Conservation (phyloP, 2,329 filamentous ascomycete species). For the Penicillium sp. region DNA sequence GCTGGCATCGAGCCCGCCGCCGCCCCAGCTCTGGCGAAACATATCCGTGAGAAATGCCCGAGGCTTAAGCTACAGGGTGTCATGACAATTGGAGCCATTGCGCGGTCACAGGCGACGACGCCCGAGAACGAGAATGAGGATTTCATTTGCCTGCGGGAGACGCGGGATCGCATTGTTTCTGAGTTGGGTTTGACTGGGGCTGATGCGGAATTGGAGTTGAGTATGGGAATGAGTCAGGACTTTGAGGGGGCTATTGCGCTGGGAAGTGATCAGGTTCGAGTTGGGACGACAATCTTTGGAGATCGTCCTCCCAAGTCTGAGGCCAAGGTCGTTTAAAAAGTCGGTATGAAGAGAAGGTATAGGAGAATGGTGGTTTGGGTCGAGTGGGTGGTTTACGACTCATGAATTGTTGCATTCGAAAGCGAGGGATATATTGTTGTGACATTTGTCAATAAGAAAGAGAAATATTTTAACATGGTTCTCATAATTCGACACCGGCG, state of each 20-base stretch:
- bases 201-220: slow-evolving; percentile 72
- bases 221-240: slow-evolving; percentile 98
- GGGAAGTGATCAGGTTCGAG: slow-evolving; percentile 86
- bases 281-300: slow-evolving; percentile 95
- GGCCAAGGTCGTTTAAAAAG: slow-evolving; percentile 63
- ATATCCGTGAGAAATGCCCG: slow-evolving; percentile 72
- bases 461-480: not conserved
- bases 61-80: slow-evolving; percentile 76
- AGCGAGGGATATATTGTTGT: not conserved
- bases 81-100: slow-evolving; percentile 98
- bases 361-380: no score
- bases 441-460: not conserved
- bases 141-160: slow-evolving; percentile 70
- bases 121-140: slow-evolving; percentile 88
- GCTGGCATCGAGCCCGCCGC: slow-evolving; percentile 73
- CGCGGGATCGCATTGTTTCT: slow-evolving; percentile 69
- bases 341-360: no score
- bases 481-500: not conserved
- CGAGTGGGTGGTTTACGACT: slow-evolving; percentile 18
- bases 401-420: slow-evolving; percentile 19
- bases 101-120: slow-evolving; percentile 73
- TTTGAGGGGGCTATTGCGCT: slow-evolving; percentile 83
- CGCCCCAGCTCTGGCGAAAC: slow-evolving; percentile 67
- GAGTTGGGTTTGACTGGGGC: slow-evolving; percentile 58
- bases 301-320: slow-evolving; percentile 76